Evolutionary conservation across 352 stramenopile species (phyloP).

Genomic region (Globisporangium carolinianum): DNA sequence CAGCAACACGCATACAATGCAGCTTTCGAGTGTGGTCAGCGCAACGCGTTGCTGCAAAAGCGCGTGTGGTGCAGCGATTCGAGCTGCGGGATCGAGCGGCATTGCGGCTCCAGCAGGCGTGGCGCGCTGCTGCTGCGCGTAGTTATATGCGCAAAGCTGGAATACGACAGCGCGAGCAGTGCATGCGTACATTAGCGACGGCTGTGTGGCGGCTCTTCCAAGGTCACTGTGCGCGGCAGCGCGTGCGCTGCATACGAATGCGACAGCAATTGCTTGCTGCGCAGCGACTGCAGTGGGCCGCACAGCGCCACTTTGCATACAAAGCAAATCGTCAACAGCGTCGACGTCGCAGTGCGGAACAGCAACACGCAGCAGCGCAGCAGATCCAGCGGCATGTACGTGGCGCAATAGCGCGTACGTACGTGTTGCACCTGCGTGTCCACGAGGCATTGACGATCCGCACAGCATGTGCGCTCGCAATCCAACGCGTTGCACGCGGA

Average conservation of each 20-base stretch:
- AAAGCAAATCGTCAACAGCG: conserved; percentile 21
- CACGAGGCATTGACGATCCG: conserved; percentile 29
- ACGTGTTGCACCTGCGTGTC: conserved; percentile 25
- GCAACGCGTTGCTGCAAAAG: conserved; percentile 20
- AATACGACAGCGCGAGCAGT: conserved; percentile 16
- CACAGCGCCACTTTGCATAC: conserved; percentile 20
- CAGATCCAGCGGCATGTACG: conserved; percentile 35
- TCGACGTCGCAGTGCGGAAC: not conserved
- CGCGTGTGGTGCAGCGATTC: conserved; percentile 16
- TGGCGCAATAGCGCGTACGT: conserved; percentile 20
- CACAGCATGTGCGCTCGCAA: conserved; percentile 35
- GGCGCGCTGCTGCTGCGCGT: conserved; percentile 23
- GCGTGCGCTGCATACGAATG: conserved; percentile 27
- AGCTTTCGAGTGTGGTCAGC: conserved; percentile 27
- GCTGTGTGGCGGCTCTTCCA: conserved; percentile 26
- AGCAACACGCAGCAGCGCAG: conserved; percentile 24
- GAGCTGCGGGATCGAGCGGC: conserved; percentile 18
- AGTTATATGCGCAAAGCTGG: conserved; percentile 20
- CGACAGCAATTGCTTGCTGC: conserved; percentile 20
- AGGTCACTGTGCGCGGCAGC: conserved; percentile 41
- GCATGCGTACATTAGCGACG: conserved; percentile 18
- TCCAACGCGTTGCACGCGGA: conserved; percentile 44
- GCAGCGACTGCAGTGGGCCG: conserved; percentile 33
- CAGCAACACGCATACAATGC: conserved; percentile 29
- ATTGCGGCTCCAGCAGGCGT: conserved; percentile 27